These are phyloP conservation scores for Daldinia childiae DNA, from an alignment of 495 filamentous ascomycete species.

Conservation along the genomic window DNA sequence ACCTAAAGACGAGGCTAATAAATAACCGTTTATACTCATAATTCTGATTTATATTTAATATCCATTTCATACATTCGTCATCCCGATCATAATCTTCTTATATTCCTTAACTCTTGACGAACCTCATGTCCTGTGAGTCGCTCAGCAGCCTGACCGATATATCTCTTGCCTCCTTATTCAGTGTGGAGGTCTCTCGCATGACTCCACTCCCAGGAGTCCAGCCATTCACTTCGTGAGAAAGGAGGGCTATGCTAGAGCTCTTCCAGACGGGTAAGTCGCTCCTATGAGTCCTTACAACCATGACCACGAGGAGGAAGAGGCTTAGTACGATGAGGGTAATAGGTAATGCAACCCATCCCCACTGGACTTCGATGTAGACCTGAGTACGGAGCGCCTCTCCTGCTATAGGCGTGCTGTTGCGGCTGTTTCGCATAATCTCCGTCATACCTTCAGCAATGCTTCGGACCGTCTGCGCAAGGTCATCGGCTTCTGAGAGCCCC, in stretches of 20 bases:
- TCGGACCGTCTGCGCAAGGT: not conserved
- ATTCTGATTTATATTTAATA: too few species aligned
- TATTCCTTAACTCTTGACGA: not conserved
- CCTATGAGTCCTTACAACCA: not conserved
- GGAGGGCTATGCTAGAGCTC: not conserved
- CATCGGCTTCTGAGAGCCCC: not conserved
- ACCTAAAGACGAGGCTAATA: too few species aligned
- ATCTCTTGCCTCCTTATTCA: constrained; percentile 1
- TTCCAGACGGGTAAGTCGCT: constrained; percentile 9
- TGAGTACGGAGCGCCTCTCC: not conserved
- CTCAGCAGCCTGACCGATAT: not conserved
- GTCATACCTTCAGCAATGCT: constrained; percentile 6
- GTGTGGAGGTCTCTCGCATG: not conserved
- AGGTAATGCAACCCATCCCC: constrained; percentile 5
- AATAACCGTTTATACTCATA: not conserved
- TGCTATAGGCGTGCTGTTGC: constrained; percentile 1
- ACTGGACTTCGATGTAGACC: constrained; percentile 4
- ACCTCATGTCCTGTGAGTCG: not conserved
- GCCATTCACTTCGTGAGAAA: constrained; percentile 3
- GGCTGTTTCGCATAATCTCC: constrained; percentile 3
- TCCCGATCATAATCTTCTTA: too few species aligned
- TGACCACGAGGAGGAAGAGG: not conserved
- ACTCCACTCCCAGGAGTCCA: not conserved
- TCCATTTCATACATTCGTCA: too few species aligned
- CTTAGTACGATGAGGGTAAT: not conserved